These are phyloP conservation scores for Coemansia reversa DNA, from an alignment of 192 early-diverging fungal species.

Conservation along the genomic window DNA sequence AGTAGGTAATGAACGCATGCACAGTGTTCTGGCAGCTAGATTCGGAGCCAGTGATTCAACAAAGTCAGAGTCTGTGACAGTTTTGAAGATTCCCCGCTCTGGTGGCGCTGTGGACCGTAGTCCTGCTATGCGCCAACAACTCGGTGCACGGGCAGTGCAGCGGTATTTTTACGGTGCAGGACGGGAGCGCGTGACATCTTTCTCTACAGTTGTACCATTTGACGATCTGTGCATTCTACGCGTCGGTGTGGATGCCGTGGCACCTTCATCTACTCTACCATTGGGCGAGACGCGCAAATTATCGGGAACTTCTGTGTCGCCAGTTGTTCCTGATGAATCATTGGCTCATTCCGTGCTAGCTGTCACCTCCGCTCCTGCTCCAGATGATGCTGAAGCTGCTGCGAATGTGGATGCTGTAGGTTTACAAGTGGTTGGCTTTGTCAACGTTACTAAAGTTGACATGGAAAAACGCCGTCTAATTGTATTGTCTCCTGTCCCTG, in stretches of 20 bases:
- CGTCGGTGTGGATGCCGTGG: slow-evolving; percentile 65
- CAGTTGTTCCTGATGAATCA: slow-evolving; percentile 76
- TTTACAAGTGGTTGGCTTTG: slow-evolving; percentile 60
- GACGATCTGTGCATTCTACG: slow-evolving; percentile 74
- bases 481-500: slow-evolving; percentile 82
- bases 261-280: slow-evolving; percentile 89
- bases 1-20: slow-evolving; percentile 91
- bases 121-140: slow-evolving; percentile 63
- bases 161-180: slow-evolving; percentile 95
- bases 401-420: slow-evolving; percentile 79
- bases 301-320: slow-evolving; percentile 76
- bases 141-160: slow-evolving; percentile 71
- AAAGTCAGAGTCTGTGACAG: slow-evolving; percentile 38
- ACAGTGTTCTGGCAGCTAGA: slow-evolving; percentile 71
- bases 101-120: slow-evolving; percentile 94
- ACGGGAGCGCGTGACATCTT: slow-evolving; percentile 76
- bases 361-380: slow-evolving; percentile 65
- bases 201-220: slow-evolving; percentile 76
- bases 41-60: slow-evolving; percentile 43
- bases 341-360: slow-evolving; percentile 85
- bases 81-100: slow-evolving; percentile 88
- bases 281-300: slow-evolving; percentile 78
- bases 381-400: slow-evolving; percentile 49
- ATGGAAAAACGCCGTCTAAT: slow-evolving; percentile 79
- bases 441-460: slow-evolving; percentile 65